Evolutionary conservation across 1,284 basidiomycete genomes (phyloP), one percentile per base, ranked within the genome.

Genomic region (Tylopilus orsonianus): DNA sequence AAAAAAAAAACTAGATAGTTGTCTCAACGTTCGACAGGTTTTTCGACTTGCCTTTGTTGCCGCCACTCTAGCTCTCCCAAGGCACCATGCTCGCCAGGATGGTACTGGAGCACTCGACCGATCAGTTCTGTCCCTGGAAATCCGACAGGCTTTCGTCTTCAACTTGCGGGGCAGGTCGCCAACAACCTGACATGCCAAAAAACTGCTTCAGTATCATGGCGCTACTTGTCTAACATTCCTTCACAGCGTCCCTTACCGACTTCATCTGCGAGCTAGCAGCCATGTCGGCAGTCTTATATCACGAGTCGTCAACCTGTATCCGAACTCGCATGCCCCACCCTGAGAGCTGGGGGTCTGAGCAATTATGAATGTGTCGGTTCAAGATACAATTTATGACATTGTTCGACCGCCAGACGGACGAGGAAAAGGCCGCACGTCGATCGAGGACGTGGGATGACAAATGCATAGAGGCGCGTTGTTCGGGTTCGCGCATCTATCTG

Each of bases 391-490:
- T 72, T 85, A 34, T 70, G 75, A 52, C 79, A 80, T 41, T 92
- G 89, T 90, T 35, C 92, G 88, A 62, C 68, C 78, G 5, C 75
- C 79, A 8, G 68, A 74, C 23, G 81, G 82, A 27, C 64, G 75
- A 44, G 89, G 89, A 26, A 71, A 79, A 59, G 85, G 92, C 66
- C 92, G 88, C 70, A 83, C 80, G 26, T 65, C 74, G 27, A 87
- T 92, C 54, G 56, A 70, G 82, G 55, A 80, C 77, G 19, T 76
- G 78, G 73, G 82, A 83, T 53, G 85, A 89, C 48, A 82, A 79
- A 14, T 92, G 90, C 66, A 75, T 80, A 43, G 60, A 64, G 46
- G 81, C 42, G 14, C 50, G 41, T 19, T 61, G 59, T 24, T 54
- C 50, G 36, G 48, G 61, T 64, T 49, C 46, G 56, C 48, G 22